Percentiles rank a stretch among this genome's conserved stretches.
Conservation (phyloP, 2,329 filamentous ascomycete species). For the Clonostachys byssicola region DNA sequence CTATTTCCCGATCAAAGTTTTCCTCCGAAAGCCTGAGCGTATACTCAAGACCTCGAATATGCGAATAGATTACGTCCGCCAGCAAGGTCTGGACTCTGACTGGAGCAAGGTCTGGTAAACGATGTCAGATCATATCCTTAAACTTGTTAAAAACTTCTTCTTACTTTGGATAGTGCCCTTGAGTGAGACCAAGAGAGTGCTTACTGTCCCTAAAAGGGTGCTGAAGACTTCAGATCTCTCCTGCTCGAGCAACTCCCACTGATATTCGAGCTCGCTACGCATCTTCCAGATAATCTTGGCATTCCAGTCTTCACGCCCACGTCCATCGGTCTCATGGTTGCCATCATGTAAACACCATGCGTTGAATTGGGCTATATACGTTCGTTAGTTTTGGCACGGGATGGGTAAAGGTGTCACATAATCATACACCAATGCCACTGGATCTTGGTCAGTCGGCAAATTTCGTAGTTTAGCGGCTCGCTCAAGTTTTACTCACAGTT, state of each 20-base stretch:
- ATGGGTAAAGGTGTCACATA: too few relatives aligned
- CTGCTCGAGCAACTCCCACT: conserved; percentile 20
- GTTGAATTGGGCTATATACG: conserved; percentile 15
- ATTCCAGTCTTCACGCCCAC: conserved; percentile 18
- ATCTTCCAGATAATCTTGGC: conserved; percentile 23
- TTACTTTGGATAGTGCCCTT: too few relatives aligned
- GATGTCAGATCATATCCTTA: too few relatives aligned
- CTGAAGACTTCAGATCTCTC: conserved; percentile 8
- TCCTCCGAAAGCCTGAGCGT: background rate
- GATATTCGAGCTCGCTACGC: conserved; percentile 16
- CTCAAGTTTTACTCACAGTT: conserved; percentile 6
- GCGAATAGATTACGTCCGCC: background rate
- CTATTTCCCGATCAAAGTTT: background rate
- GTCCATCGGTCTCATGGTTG: conserved; percentile 10
- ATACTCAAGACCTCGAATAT: background rate
- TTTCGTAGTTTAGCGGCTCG: background rate
- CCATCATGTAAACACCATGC: conserved; percentile 21
- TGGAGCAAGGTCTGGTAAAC: background rate
- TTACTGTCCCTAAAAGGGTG: background rate
- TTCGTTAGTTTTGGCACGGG: conserved; percentile 1
- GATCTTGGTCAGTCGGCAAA: background rate
- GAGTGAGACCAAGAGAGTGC: background rate
- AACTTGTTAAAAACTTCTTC: too few relatives aligned
- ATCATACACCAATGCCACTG: conserved; percentile 14
- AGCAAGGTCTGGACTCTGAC: background rate